Evolutionary conservation across 305 asterid genomes (phyloP).

Genomic region (Fraxinus greggii): DNA sequence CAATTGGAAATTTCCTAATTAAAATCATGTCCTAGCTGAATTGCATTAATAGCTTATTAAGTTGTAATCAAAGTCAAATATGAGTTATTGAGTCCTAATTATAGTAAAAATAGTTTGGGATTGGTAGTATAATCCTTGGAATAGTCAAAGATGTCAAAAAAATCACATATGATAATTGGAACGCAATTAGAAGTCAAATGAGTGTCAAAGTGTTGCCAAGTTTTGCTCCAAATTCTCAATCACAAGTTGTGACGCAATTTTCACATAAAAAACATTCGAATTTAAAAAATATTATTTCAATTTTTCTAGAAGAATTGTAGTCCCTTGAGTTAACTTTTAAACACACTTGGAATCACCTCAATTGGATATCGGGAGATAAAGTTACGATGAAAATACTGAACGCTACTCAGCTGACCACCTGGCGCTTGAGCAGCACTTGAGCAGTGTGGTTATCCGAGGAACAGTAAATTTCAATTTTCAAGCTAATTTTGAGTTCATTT

Average conservation of each 20-base stretch:
- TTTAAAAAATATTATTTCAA: not conserved
- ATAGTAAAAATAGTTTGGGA: not conserved
- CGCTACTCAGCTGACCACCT: not conserved
- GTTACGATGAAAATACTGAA: not conserved
- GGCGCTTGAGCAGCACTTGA: not conserved
- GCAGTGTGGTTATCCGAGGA: not conserved
- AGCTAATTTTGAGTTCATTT: no score
- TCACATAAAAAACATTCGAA: not conserved
- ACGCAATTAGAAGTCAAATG: not conserved
- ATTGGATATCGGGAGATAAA: not conserved
- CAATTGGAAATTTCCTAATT: not conserved
- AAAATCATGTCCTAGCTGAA: not conserved
- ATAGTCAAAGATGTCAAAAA: not conserved
- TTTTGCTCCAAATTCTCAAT: not conserved
- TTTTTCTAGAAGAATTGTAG: not conserved
- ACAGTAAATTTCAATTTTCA: not conserved
- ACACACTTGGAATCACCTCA: not conserved
- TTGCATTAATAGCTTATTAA: not conserved
- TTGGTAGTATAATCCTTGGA: not conserved
- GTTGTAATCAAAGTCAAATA: not conserved
- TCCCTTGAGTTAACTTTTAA: not conserved
- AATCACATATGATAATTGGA: not conserved
- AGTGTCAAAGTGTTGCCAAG: not conserved
- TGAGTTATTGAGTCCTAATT: no score
- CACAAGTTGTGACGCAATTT: not conserved